Evolutionary conservation across 108 stramenopile genomes (phyloP), one percentile per base, ranked within the genome.

Genomic region (Discostella pseudostelligera): DNA sequence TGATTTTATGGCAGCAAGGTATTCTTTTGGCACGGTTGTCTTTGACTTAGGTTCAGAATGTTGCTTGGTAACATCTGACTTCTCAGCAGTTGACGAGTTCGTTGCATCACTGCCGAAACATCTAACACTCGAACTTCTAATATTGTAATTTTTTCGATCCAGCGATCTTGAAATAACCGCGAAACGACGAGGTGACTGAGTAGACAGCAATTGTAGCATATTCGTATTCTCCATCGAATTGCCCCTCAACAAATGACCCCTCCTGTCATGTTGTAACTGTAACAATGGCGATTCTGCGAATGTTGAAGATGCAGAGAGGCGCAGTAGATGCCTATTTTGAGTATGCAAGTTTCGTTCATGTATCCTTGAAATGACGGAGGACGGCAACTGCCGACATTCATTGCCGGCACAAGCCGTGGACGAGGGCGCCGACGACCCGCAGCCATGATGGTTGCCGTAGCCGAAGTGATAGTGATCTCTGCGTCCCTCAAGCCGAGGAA

Each of bases 1-100:
- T 26, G 67, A 68, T n/a, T 68, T 68, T 26, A 68, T 58, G 21
- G 67, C 48, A 20, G 57, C 57, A 8, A 68, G 42, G 2, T 45
- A 54, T 56, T 56, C 55, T 56, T 56, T 67, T 56, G 65, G 65
- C 14, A 67, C 25, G 19, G 25, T 64, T 17, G 39, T 64, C 28
- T 62, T 65, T 53, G 55, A 29, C 19, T 56, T 43, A 16, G 16
- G 32, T 6, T 55, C 61, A 40, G 2, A 55, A 62, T 53, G 37
- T 21, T 62, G 42, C 8, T 42, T 46, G 16, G 14, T 17, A 19
- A 26, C 0, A 39, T 3, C 37, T 17, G 55, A 26, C 55, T 56
- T 56, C n/a, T n/a, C n/a, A n/a, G 28, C 13, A 22, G 21, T 22
- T 22, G 50, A 51, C 16, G 55, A 56, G 14, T 36, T 35, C 29